A percentile compares a stretch with the other conserved stretches of the same genome.
Evolutionary conservation across 257 asterid species (phyloP).

Genomic region (Parsonsia alboflavescens): DNA sequence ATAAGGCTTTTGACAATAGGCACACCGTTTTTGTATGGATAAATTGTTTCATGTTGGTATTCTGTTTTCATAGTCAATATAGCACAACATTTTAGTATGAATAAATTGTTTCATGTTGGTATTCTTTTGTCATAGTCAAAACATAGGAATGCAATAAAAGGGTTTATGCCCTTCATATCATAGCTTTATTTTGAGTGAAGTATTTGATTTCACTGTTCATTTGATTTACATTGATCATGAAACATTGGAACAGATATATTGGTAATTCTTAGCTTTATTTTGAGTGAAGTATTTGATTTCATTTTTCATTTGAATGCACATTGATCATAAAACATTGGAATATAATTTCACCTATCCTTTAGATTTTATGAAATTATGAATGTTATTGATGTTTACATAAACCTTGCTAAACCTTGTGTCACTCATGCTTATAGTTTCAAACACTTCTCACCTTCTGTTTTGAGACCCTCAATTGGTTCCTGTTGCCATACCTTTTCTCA

Average conservation of each 20-base stretch:
- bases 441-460: background rate
- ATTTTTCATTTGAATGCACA: background rate
- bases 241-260: no score
- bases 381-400: no score
- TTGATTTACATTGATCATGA: no score
- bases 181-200: background rate
- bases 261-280: background rate
- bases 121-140: background rate
- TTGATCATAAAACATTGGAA: background rate
- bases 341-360: background rate
- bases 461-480: conserved; percentile 1
- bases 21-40: background rate
- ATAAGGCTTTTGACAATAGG: background rate
- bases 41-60: background rate
- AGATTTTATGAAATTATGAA: background rate
- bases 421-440: background rate
- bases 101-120: background rate
- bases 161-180: background rate
- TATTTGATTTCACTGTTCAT: background rate
- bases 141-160: background rate
- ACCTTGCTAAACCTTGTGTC: background rate
- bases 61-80: no score
- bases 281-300: background rate
- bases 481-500: background rate
- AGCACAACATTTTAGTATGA: no score